phyloP scores from a whole-genome alignment of 2,329 filamentous ascomycete genomes.

The Geosmithia morbida region DNA sequence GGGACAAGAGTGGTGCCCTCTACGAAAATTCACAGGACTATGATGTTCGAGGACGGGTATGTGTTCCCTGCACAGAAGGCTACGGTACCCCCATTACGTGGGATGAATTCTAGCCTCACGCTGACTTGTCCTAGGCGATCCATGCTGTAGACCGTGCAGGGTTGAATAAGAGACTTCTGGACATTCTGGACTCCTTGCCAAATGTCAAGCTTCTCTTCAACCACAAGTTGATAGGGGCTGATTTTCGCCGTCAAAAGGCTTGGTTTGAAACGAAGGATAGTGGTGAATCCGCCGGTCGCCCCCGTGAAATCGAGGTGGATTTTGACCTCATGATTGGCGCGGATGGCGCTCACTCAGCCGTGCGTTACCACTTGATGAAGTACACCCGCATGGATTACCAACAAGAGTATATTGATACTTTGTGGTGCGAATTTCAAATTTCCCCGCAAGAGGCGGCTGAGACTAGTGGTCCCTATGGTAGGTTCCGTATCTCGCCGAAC shows the following conservation, averaged over 20 bases:
- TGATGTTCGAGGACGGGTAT: slow-evolving; percentile 73
- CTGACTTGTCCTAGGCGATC: slow-evolving; percentile 43
- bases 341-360: slow-evolving; percentile 86
- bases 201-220: slow-evolving; percentile 91
- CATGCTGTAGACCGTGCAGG: slow-evolving; percentile 73
- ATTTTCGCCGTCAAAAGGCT: slow-evolving; percentile 64
- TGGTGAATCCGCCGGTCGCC: slow-evolving; percentile 23
- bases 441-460: slow-evolving; percentile 26
- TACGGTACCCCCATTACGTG: too few species aligned
- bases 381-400: slow-evolving; percentile 79
- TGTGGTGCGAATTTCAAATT: slow-evolving; percentile 95
- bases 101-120: neutral
- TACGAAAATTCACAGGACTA: slow-evolving; percentile 81
- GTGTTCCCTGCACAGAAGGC: slow-evolving; percentile 7
- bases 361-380: slow-evolving; percentile 93
- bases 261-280: slow-evolving; percentile 61
- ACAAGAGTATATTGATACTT: slow-evolving; percentile 88
- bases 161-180: slow-evolving; percentile 71
- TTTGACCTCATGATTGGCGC: slow-evolving; percentile 93
- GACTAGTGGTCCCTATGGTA: slow-evolving; percentile 16
- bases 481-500: slow-evolving; percentile 74
- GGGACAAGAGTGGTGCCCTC: slow-evolving; percentile 45
- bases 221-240: slow-evolving; percentile 82
- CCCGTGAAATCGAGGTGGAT: slow-evolving; percentile 61
- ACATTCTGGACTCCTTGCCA: slow-evolving; percentile 67